Percentiles rank a stretch among this genome's conserved stretches.
Conservation (phyloP, 306 rosid genomes). For the Malus asiatica region DNA sequence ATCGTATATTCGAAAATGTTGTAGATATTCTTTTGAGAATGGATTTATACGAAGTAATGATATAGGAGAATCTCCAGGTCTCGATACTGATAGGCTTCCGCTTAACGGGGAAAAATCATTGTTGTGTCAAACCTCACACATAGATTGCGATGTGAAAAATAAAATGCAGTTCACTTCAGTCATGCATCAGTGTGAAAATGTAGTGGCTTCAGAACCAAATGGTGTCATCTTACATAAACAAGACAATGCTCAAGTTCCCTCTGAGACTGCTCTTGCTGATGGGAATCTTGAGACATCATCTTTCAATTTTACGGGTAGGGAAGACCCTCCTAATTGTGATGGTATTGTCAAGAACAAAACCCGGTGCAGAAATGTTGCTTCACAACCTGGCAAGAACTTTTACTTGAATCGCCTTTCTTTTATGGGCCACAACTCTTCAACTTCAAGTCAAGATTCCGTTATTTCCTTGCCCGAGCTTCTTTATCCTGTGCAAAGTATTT, state of each 20-base stretch:
- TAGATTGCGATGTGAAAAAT: slow-evolving; percentile 3
- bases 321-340: slow-evolving; percentile 17
- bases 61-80: slow-evolving; percentile 8
- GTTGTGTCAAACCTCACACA: not conserved
- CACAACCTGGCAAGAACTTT: slow-evolving; percentile 64
- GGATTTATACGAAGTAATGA: not conserved
- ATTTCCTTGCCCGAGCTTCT: slow-evolving; percentile 64
- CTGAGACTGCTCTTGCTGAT: slow-evolving; percentile 4
- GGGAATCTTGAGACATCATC: slow-evolving; percentile 1
- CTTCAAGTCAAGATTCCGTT: slow-evolving; percentile 19
- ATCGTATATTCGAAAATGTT: slow-evolving; percentile 17
- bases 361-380: not conserved
- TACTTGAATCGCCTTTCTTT: slow-evolving; percentile 51
- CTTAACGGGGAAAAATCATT: not conserved
- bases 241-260: slow-evolving; percentile 11
- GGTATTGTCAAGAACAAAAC: slow-evolving; percentile 4
- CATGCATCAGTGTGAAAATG: slow-evolving; percentile 9
- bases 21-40: not conserved
- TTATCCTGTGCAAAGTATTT: slow-evolving; percentile 54
- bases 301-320: slow-evolving; percentile 11
- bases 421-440: slow-evolving; percentile 17
- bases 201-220: slow-evolving; percentile 12
- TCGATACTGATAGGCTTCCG: not conserved
- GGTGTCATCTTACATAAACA: not conserved
- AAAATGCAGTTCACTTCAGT: slow-evolving; percentile 15